phyloP scores from a whole-genome alignment of 176 grass and related monocot genomes.

The Juncus inflexus region DNA sequence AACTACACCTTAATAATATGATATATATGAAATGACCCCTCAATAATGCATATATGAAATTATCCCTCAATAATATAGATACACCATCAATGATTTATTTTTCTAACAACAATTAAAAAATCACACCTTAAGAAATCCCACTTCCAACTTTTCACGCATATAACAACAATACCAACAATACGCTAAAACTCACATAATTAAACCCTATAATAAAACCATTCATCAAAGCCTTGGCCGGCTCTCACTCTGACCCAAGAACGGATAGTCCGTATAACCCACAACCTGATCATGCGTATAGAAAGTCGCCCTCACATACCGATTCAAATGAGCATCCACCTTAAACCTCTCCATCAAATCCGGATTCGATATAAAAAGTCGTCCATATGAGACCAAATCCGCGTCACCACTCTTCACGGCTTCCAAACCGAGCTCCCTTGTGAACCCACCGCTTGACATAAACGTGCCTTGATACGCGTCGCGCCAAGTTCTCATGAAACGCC shows the following conservation, averaged over 20 bases:
- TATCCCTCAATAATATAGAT: no score
- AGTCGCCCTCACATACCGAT: slow-evolving; percentile 63
- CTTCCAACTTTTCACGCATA: no score
- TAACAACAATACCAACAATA: no score
- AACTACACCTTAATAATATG: background rate
- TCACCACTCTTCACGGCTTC: slow-evolving; percentile 63
- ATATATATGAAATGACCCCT: background rate
- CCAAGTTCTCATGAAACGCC: slow-evolving; percentile 51
- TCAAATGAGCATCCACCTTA: slow-evolving; percentile 43
- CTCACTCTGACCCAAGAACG: slow-evolving; percentile 47
- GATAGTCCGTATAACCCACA: slow-evolving; percentile 92
- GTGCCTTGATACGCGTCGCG: slow-evolving; percentile 53
- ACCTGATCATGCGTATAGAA: slow-evolving; percentile 83
- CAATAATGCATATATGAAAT: no score
- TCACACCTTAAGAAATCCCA: no score
- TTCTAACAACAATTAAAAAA: no score
- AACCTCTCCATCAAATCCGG: slow-evolving; percentile 81
- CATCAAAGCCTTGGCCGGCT: slow-evolving; percentile 47
- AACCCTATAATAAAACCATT: background rate
- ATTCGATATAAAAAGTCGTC: slow-evolving; percentile 80
- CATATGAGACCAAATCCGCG: slow-evolving; percentile 77
- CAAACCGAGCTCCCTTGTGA: slow-evolving; percentile 71
- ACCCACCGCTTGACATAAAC: slow-evolving; percentile 87
- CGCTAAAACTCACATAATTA: no score
- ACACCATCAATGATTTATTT: no score